A percentile compares a stretch with the other conserved stretches of the same genome.
Evolutionary conservation across 23 red algal genomes (phyloP).

Genomic region (Cyanidiococcus yangmingshanensis): DNA sequence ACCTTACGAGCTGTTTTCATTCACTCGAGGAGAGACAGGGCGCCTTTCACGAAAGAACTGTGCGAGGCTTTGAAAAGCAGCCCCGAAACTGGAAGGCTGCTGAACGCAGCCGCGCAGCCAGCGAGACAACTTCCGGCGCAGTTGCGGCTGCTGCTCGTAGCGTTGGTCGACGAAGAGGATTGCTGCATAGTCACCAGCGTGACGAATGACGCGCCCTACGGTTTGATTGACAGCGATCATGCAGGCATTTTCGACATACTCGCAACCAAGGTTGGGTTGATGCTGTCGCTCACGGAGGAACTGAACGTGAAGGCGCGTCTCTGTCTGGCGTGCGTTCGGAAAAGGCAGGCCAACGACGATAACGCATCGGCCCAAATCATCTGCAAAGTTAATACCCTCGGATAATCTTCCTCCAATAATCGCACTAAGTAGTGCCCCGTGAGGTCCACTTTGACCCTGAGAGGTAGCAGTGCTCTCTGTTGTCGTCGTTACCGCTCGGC

Average conservation of each 20-base stretch:
- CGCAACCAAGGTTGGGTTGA: conserved; percentile 11
- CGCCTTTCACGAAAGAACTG: not conserved
- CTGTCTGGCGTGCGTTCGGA: conserved; percentile 49
- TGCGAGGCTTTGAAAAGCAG: not conserved
- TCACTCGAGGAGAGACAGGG: not conserved
- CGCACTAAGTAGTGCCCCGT: conserved; percentile 55
- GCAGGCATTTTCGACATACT: conserved; percentile 61
- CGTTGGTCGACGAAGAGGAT: conserved; percentile 74
- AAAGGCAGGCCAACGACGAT: conserved; percentile 81
- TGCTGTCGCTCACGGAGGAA: not conserved
- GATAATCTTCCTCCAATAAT: conserved; percentile 81
- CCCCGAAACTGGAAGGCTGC: not conserved
- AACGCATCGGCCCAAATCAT: conserved; percentile 71
- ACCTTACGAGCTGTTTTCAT: not conserved
- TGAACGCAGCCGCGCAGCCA: conserved; percentile 25
- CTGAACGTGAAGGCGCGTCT: conserved; percentile 31
- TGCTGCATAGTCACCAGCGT: conserved; percentile 61
- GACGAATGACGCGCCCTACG: conserved; percentile 75
- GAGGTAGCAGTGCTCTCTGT: not conserved
- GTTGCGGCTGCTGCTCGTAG: conserved; percentile 7
- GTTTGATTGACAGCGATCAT: conserved; percentile 92
- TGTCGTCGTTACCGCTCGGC: not conserved
- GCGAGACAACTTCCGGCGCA: conserved; percentile 20
- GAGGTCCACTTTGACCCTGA: not conserved
- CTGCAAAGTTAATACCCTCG: conserved; percentile 97